Evolutionary conservation across 192 early-diverging fungal species (phyloP).

Genomic region (Pilobolus umbonatus): DNA sequence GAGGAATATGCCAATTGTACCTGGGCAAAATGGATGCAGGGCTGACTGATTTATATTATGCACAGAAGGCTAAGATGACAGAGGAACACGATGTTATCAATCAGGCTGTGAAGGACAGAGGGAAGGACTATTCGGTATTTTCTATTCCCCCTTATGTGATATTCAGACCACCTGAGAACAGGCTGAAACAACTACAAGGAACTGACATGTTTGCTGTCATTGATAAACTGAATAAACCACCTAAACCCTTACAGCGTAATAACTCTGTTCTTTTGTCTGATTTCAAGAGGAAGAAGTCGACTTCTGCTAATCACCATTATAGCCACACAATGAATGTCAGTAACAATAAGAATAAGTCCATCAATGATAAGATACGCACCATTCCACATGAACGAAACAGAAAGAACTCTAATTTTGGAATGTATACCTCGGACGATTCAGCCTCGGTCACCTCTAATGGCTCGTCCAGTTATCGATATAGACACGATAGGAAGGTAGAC

Average conservation of each 20-base stretch:
- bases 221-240: conserved; percentile 32
- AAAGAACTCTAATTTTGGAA: conserved; percentile 16
- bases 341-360: no score
- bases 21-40: conserved; percentile 67
- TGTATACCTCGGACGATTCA: conserved; percentile 14
- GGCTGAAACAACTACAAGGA: conserved; percentile 46
- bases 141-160: conserved; percentile 73
- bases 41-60: conserved; percentile 66
- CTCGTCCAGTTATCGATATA: conserved; percentile 8
- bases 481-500: conserved; percentile 26
- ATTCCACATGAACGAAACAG: conserved; percentile 13
- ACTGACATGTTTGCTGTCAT: conserved; percentile 68
- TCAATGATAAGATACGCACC: no score
- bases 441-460: conserved; percentile 15
- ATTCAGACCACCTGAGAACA: conserved; percentile 79
- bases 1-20: conserved; percentile 77
- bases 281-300: background rate
- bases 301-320: background rate
- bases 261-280: conserved; percentile 26
- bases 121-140: conserved; percentile 68
- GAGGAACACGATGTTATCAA: conserved; percentile 69
- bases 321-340: background rate
- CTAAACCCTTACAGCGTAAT: conserved; percentile 16
- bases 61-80: conserved; percentile 53
- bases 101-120: conserved; percentile 54